Percentiles rank a stretch among this genome's conserved stretches.
phyloP scores from a whole-genome alignment of 2,329 filamentous ascomycete genomes.

The Aureobasidium sp. region DNA sequence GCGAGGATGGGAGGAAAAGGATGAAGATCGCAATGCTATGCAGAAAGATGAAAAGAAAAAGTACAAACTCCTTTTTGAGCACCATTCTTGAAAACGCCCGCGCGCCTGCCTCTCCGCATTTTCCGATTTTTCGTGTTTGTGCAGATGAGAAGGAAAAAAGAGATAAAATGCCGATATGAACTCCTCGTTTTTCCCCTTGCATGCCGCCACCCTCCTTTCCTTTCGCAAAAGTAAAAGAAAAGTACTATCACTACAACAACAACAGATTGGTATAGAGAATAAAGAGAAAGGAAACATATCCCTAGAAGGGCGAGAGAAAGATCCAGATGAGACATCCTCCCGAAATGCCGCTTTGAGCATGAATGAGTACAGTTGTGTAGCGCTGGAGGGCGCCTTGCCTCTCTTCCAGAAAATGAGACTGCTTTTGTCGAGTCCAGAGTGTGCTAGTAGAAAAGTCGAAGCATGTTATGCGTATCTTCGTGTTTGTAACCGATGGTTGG shows the following conservation, averaged over 20 bases:
- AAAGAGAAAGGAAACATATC: slow-evolving; percentile 1
- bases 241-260: slow-evolving; percentile 3
- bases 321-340: slow-evolving; percentile 1
- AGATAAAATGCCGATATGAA: slow-evolving; percentile 1
- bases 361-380: not conserved
- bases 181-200: not conserved
- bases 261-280: slow-evolving; percentile 11
- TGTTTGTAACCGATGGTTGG: not conserved
- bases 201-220: not conserved
- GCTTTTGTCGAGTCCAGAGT: not conserved
- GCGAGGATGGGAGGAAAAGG: not conserved
- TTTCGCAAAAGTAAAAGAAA: slow-evolving; percentile 10
- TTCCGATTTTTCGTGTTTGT: not conserved
- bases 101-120: not conserved
- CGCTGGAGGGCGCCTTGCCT: not conserved
- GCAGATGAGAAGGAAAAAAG: not conserved
- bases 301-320: not conserved
- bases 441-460: not conserved
- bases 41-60: not conserved
- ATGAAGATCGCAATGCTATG: slow-evolving; percentile 10
- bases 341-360: not conserved
- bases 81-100: not conserved
- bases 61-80: not conserved
- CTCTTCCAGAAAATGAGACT: not conserved
- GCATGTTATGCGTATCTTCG: not conserved